Conservation (phyloP, 2,329 filamentous ascomycete species). For the Fusarium sp. region DNA sequence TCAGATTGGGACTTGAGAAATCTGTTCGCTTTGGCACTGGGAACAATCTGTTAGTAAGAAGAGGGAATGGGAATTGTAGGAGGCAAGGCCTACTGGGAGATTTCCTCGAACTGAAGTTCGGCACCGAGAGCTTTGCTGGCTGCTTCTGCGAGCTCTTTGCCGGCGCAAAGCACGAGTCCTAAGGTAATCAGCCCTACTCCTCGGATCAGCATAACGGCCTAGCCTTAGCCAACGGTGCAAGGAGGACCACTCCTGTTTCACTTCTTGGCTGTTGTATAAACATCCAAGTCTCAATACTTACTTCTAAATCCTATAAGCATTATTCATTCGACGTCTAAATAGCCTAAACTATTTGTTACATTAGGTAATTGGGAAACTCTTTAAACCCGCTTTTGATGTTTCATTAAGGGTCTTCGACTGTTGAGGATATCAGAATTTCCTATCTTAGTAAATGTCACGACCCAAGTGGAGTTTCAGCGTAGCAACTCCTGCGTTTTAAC, state of each 20-base stretch:
- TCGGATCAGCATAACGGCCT: background rate
- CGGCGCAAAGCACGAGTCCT: constrained; percentile 58
- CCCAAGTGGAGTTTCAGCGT: background rate
- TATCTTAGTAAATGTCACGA: background rate
- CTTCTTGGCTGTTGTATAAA: background rate
- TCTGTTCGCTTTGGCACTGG: constrained; percentile 6
- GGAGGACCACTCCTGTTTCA: background rate
- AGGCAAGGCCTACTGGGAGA: constrained; percentile 13
- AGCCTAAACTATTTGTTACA: background rate
- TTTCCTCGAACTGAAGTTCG: constrained; percentile 42
- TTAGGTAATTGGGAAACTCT: background rate
- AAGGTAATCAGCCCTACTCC: rapidly evolving
- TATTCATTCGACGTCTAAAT: background rate
- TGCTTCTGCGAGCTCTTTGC: constrained; percentile 56
- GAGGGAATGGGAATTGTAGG: rapidly evolving
- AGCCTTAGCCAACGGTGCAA: background rate
- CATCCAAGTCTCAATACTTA: background rate
- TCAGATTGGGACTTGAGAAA: constrained; percentile 5
- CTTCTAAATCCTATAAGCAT: background rate
- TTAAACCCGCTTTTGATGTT: background rate
- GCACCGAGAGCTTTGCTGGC: constrained; percentile 56
- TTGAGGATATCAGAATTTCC: background rate
- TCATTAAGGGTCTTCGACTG: background rate
- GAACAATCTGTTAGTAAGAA: background rate
- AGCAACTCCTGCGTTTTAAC: background rate